Conservation (phyloP, 805 yeast species). For the Candida krabiensis region DNA sequence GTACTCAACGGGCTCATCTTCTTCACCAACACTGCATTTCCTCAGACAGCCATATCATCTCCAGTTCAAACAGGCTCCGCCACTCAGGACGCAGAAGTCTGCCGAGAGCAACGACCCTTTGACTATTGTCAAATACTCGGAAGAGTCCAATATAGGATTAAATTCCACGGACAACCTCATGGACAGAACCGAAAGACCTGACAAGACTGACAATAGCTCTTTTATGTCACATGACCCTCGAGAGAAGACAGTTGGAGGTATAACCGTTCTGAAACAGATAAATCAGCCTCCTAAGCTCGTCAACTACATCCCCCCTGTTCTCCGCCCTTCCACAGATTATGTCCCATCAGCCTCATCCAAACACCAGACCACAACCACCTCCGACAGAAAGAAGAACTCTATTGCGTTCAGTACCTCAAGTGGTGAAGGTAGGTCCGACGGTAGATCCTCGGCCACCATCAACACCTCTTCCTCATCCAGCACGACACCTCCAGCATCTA, state of each 20-base stretch:
- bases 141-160: conserved; percentile 14
- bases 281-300: conserved; percentile 48
- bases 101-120: conserved; percentile 1
- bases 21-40: conserved; percentile 8
- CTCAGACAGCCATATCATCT: conserved; percentile 2
- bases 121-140: conserved; percentile 10
- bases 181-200: no score
- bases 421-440: conserved; percentile 3
- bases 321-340: conserved; percentile 39
- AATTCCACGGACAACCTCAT: no score
- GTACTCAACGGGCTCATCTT: conserved; percentile 25
- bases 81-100: background rate
- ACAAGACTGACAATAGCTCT: no score
- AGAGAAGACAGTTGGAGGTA: conserved; percentile 8
- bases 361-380: background rate
- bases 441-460: background rate
- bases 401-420: conserved; percentile 13
- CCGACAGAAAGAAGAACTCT: background rate
- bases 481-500: conserved; percentile 10
- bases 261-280: conserved; percentile 36
- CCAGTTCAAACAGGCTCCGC: background rate
- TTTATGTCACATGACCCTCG: conserved; percentile 7
- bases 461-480: conserved; percentile 3
- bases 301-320: conserved; percentile 51
- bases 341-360: no score